Evolutionary conservation across 139 green algal genomes (phyloP).

Genomic region (Chlorella sp.): DNA sequence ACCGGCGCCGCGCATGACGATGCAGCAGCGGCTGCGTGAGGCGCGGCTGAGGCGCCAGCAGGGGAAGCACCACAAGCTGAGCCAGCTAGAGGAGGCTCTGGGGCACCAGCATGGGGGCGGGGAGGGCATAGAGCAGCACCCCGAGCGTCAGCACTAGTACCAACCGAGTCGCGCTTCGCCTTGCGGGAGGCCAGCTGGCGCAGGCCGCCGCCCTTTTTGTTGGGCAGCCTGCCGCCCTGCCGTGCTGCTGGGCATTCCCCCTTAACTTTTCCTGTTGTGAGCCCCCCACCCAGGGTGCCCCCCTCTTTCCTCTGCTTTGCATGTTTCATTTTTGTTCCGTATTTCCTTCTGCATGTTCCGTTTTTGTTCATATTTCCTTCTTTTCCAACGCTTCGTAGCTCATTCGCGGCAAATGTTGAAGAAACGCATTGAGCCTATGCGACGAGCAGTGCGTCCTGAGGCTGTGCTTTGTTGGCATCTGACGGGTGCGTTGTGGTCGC

Average conservation of each 20-base stretch:
- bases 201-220: neutral
- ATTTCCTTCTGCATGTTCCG: neutral
- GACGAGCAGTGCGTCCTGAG: too few relatives aligned
- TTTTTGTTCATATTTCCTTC: neutral
- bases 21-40: slow-evolving; percentile 13
- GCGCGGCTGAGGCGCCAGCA: slow-evolving; percentile 7
- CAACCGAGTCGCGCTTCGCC: too few relatives aligned
- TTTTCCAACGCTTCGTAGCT: too few relatives aligned
- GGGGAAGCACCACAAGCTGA: slow-evolving; percentile 8
- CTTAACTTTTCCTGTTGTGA: neutral
- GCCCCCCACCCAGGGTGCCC: too few relatives aligned
- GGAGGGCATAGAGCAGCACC: slow-evolving; percentile 23
- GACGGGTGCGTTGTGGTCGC: too few relatives aligned
- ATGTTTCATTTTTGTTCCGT: neutral
- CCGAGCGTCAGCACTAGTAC: neutral
- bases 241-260: neutral
- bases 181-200: neutral
- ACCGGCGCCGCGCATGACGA: neutral
- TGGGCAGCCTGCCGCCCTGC: neutral
- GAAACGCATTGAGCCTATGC: too few relatives aligned
- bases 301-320: neutral
- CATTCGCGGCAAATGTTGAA: too few relatives aligned
- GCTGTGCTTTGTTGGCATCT: neutral
- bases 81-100: slow-evolving; percentile 32
- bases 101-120: neutral